Evolutionary conservation across 805 yeast species (phyloP).

Genomic region (Monosporozyma aquatica): DNA sequence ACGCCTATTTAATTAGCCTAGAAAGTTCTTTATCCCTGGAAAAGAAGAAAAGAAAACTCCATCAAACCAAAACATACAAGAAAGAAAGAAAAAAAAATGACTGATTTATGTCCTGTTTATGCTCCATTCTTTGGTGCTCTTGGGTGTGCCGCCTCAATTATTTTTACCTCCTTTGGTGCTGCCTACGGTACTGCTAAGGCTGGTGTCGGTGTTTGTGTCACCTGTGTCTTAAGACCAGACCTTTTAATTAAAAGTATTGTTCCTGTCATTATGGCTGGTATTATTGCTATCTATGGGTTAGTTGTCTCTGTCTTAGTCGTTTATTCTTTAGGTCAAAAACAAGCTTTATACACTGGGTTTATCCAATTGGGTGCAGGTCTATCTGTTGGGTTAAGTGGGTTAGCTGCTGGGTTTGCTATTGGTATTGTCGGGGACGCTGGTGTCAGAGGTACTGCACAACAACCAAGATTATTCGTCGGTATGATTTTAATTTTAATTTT

Average conservation of each 20-base stretch:
- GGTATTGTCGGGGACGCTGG: conserved; percentile 99
- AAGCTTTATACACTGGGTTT: conserved; percentile 93
- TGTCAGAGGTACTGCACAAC: conserved; percentile 97
- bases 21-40: no score
- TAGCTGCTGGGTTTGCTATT: conserved; percentile 98
- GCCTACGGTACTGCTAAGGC: conserved; percentile 98
- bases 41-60: no score
- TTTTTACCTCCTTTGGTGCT: conserved; percentile 98
- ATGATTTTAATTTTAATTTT: conserved; percentile 97
- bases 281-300: conserved; percentile 95
- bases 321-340: conserved; percentile 78
- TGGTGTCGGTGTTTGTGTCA: conserved; percentile 98
- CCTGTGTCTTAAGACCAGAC: conserved; percentile 96
- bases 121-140: conserved; percentile 97
- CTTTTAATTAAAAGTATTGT: conserved; percentile 85
- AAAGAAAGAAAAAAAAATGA: not conserved
- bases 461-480: conserved; percentile 96
- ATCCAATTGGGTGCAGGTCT: conserved; percentile 97
- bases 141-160: conserved; percentile 98
- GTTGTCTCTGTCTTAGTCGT: conserved; percentile 94
- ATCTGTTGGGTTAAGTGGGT: conserved; percentile 92
- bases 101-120: conserved; percentile 35
- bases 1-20: no score
- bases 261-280: conserved; percentile 99
- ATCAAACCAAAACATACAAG: no score